These are phyloP conservation scores for Citeromyces hawaiiensis DNA, from an alignment of 1,139 yeast species.

Conservation along the genomic window DNA sequence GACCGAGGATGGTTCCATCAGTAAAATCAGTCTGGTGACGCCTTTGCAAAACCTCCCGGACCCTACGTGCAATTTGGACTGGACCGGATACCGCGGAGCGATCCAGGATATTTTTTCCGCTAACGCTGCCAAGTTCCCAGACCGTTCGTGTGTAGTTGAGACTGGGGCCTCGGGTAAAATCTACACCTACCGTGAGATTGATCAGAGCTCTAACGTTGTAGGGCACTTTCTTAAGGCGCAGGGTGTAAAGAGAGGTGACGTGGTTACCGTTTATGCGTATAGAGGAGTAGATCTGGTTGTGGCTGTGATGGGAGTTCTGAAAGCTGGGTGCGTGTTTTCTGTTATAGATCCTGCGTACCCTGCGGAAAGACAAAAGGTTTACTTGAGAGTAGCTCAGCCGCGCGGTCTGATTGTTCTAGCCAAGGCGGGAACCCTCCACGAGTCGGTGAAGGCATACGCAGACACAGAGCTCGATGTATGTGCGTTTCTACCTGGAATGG, in stretches of 20 bases:
- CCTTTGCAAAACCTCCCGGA: conserved; percentile 65
- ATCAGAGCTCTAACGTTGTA: conserved; percentile 87
- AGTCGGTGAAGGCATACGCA: conserved; percentile 67
- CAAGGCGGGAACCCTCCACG: conserved; percentile 77
- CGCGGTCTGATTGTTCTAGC: conserved; percentile 78
- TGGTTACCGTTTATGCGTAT: conserved; percentile 94
- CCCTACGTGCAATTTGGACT: conserved; percentile 77
- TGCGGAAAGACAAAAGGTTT: conserved; percentile 91
- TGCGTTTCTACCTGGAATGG: conserved; percentile 65
- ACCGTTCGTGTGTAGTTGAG: conserved; percentile 82
- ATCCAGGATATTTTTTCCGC: conserved; percentile 88
- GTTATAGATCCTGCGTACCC: conserved; percentile 99
- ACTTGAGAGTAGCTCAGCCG: conserved; percentile 88
- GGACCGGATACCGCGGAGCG: conserved; percentile 88
- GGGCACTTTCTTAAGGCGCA: conserved; percentile 76
- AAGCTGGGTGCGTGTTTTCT: conserved; percentile 97
- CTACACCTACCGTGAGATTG: conserved; percentile 75
- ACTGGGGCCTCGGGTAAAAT: conserved; percentile 55
- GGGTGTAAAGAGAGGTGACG: conserved; percentile 84
- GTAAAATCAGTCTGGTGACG: conserved; percentile 59
- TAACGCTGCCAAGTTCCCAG: conserved; percentile 76
- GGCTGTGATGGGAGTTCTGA: conserved; percentile 93
- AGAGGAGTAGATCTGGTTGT: conserved; percentile 95
- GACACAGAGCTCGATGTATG: conserved; percentile 55
- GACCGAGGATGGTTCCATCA: conserved; percentile 25